A percentile compares a stretch with the other conserved stretches of the same genome.
These are phyloP conservation scores for Acer yangbiense DNA, from an alignment of 345 rosid species.

Conservation along the genomic window DNA sequence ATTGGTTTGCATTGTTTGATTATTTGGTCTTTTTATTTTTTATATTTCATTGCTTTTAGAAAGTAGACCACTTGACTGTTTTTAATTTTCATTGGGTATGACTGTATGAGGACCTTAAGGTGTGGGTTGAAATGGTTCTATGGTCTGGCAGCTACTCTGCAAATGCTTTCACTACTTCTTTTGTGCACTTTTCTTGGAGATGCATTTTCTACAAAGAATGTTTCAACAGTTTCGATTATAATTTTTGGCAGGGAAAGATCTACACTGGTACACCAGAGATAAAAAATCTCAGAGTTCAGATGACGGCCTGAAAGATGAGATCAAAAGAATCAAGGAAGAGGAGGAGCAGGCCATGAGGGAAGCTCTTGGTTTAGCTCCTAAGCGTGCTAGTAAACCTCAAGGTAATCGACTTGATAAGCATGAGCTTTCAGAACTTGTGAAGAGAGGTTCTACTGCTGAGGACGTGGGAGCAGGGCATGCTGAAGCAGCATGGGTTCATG, in stretches of 20 bases:
- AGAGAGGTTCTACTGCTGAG: conserved; percentile 92
- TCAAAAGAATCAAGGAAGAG: conserved; percentile 83
- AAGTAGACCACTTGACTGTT: not conserved
- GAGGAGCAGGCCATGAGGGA: conserved; percentile 99
- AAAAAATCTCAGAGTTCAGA: conserved; percentile 48
- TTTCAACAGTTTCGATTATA: conserved; percentile 1
- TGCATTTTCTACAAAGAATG: not conserved
- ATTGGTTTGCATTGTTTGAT: not conserved
- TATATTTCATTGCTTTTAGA: not conserved
- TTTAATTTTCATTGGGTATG: not conserved
- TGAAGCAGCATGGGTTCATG: conserved; percentile 85
- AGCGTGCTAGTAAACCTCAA: conserved; percentile 69
- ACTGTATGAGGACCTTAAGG: not conserved
- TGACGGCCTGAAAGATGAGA: conserved; percentile 87
- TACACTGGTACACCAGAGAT: conserved; percentile 86
- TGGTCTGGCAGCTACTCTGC: not conserved
- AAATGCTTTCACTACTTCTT: not conserved
- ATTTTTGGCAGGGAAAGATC: conserved; percentile 75
- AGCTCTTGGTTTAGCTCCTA: conserved; percentile 96
- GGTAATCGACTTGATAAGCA: conserved; percentile 93
- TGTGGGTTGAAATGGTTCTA: not conserved
- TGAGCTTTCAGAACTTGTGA: conserved; percentile 86
- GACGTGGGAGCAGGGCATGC: conserved; percentile 95
- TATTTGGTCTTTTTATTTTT: not conserved
- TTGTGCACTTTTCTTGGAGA: not conserved